Evolutionary conservation across 768 basidiomycete species (phyloP), one percentile per base, ranked within the genome.

Genomic region (Epithele typhae): DNA sequence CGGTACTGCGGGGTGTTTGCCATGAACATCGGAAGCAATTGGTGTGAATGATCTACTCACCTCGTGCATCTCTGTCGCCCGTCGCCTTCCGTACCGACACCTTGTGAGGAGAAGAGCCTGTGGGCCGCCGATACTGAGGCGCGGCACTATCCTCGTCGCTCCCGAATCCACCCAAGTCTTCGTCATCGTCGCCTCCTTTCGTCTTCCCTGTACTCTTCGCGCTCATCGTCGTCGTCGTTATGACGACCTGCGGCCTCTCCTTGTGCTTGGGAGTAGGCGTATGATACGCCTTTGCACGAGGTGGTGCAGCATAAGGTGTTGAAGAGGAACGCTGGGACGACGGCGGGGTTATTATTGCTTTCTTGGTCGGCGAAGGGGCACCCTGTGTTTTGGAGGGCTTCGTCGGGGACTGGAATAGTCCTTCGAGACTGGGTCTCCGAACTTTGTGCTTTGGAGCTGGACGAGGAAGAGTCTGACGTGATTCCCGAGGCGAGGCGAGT

Each of bases 31-130:
- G 37, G 41, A 38, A 22, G 9, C 38, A 38, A 22, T 9, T 37
- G 12, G 50, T 37, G 23, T 32, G 27, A 48, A 54, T 45, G 43
- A 42, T 19, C 42, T 23, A 40, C 65, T 37, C 48, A 87, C 85
- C 81, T 68, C 87, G 72, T 19, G 87, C 86, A 57, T 91, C 88
- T 32, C 89, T 71, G 44, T 86, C 87, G 4, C 86, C 86, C 1
- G 81, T 83, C 18, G 57, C 55, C 30, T 80, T 74, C 40, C 77
- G 75, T 33, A 70, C 72, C 25, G 81, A 78, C 15, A 73, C 76
- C 58, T 73, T 75, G 5, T 68, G 59, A 19, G 63, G 68, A 34
- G 74, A 54, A 58, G 25, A 50, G 46, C 44, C 49, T 12, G 27
- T 35, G 19, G 43, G 23, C 15, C 44, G 47, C 25, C 40, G 40